phyloP scores from a whole-genome alignment of 768 basidiomycete genomes.

The Chalciporus piperatus region DNA sequence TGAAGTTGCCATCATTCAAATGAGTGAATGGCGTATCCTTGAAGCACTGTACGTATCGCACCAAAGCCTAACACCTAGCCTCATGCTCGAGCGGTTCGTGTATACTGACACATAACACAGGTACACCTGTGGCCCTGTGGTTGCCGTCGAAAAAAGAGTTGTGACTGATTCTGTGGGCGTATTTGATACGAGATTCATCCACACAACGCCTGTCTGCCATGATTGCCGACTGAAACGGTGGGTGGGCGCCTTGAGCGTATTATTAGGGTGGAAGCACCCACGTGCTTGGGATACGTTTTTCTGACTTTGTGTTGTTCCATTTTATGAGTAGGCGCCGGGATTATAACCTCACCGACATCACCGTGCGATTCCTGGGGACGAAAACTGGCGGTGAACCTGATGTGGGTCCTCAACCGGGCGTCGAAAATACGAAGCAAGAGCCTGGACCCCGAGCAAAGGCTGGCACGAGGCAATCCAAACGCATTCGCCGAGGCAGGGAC shows the following conservation, averaged over 20 bases:
- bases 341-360: conserved; percentile 62
- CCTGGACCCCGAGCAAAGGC: conserved; percentile 36
- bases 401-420: conserved; percentile 24
- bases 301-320: conserved; percentile 16
- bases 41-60: conserved; percentile 49
- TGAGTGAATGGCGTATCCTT: conserved; percentile 63
- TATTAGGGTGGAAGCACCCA: conserved; percentile 5
- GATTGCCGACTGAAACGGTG: conserved; percentile 63
- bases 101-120: conserved; percentile 36
- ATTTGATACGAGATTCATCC: conserved; percentile 38
- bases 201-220: conserved; percentile 54
- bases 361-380: conserved; percentile 45
- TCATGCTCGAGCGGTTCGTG: conserved; percentile 2
- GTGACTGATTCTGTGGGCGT: conserved; percentile 27
- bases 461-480: conserved; percentile 64
- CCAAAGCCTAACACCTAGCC: conserved; percentile 1
- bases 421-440: conserved; percentile 29
- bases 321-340: conserved; percentile 33
- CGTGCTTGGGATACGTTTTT: conserved; percentile 5
- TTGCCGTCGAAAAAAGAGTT: conserved; percentile 41
- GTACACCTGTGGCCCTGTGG: conserved; percentile 56
- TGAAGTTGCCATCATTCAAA: conserved; percentile 53
- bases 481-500: conserved; percentile 58
- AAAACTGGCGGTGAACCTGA: conserved; percentile 31
- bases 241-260: conserved; percentile 15